These are phyloP conservation scores for Ogataea wickerhamii DNA, from an alignment of 805 yeast species.

Conservation along the genomic window DNA sequence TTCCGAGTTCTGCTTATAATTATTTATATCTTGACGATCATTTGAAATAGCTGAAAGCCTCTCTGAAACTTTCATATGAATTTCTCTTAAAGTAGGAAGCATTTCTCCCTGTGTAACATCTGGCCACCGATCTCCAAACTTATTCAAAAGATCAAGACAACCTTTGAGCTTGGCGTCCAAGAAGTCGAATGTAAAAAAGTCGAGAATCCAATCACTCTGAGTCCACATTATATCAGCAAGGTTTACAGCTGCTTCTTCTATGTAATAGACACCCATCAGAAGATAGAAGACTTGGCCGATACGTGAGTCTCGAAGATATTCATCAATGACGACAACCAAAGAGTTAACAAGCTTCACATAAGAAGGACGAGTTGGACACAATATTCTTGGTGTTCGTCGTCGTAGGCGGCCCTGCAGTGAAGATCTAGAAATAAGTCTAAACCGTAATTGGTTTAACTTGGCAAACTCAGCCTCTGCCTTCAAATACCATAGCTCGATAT, in stretches of 20 bases:
- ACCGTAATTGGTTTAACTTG: conserved; percentile 13
- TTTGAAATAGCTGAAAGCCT: conserved; percentile 2
- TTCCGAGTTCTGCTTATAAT: neutral
- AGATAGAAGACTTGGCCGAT: conserved; percentile 14
- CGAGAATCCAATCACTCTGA: conserved; percentile 12
- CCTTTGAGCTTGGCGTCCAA: conserved; percentile 12
- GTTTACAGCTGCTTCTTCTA: conserved; percentile 13
- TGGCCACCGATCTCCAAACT: conserved; percentile 16
- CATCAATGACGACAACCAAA: conserved; percentile 11
- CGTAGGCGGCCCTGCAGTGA: conserved; percentile 13
- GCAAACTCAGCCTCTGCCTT: conserved; percentile 19
- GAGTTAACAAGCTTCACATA: conserved; percentile 11
- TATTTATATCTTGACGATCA: neutral
- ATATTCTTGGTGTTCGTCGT: conserved; percentile 14
- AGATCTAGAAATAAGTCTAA: conserved; percentile 13
- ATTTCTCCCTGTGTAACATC: conserved; percentile 9
- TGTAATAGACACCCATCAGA: conserved; percentile 14
- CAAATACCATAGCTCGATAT: conserved; percentile 12
- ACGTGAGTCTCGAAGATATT: conserved; percentile 13
- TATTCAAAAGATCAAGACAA: conserved; percentile 7
- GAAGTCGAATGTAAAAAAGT: conserved; percentile 9
- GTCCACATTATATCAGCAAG: conserved; percentile 15
- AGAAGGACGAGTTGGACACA: conserved; percentile 10
- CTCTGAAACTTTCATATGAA: conserved; percentile 5
- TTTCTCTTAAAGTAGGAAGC: conserved; percentile 7